Evolutionary conservation across 2,329 filamentous ascomycete species (phyloP), one percentile per base, ranked within the genome.

Genomic region (Ascomycota sp.): DNA sequence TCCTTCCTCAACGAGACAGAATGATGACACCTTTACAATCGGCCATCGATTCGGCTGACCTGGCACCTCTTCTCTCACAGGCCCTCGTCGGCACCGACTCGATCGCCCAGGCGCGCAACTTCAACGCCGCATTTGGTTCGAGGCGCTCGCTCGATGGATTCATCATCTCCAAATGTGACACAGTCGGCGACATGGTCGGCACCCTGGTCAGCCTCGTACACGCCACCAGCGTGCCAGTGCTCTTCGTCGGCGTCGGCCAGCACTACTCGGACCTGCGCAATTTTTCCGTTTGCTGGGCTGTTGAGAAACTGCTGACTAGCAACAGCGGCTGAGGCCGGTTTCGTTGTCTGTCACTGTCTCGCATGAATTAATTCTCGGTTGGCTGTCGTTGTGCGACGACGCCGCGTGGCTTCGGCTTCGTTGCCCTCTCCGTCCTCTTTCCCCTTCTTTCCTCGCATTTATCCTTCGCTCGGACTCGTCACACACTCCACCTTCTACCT

Each of bases 141-240:
- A 74, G 72, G 10, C 64, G 86, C 33, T 69, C 69, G 20, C 64
- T 98, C 23, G 91, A 98, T 53, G 89, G 89, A 5, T 98, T 98
- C 53, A 93, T 98, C 48, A 94, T 98, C 43, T 86, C 77, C 35
- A 98, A 98, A 55, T 95, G 89, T 51, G 89, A 98, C 56, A 98
- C 89, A 0, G 91, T 98, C 23, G 91, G 89, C n/a, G 86, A 94
- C 56, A 95, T 95, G 85, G 83, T 94, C 26, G 83, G 68, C 41
- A 94, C 86, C 3, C 61, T 98, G 38, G 89, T 98, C 37, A 93
- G 81, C 49, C 86, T 98, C 61, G 86, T 98, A 24, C 86, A 95
- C 56, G 86, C 89, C 3, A 98, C 91, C 4, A 82, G 86, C 20
- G 91, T 98, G 27, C 91, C 91, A 0, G 83, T 98, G 13, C 65